Conservation (phyloP, 805 yeast genomes). For the Candida lessepsii region DNA sequence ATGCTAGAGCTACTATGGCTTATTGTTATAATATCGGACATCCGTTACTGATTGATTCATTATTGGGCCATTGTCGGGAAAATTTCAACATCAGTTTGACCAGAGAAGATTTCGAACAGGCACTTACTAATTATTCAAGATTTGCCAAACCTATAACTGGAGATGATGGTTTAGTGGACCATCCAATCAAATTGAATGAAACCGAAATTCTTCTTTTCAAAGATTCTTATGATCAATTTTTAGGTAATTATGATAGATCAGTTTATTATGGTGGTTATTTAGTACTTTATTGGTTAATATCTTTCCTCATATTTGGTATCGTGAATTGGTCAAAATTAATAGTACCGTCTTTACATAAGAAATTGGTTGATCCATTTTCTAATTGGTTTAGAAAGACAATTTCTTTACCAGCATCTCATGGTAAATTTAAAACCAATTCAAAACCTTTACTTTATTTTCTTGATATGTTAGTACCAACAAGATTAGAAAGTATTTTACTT, state of each 20-base stretch:
- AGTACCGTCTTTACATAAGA: slow-evolving; percentile 21
- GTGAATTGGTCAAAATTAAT: slow-evolving; percentile 34
- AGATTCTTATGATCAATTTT: slow-evolving; percentile 33
- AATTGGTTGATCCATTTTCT: slow-evolving; percentile 26
- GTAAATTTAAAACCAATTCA: slow-evolving; percentile 28
- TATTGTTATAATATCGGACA: slow-evolving; percentile 31
- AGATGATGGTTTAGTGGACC: slow-evolving; percentile 16
- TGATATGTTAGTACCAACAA: slow-evolving; percentile 39
- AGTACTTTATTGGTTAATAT: slow-evolving; percentile 31
- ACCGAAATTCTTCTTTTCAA: slow-evolving; percentile 19
- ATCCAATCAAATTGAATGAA: slow-evolving; percentile 29
- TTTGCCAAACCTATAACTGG: slow-evolving; percentile 16
- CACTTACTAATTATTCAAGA: slow-evolving; percentile 18
- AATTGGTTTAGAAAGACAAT: slow-evolving; percentile 34
- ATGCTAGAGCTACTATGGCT: slow-evolving; percentile 38
- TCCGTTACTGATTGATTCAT: slow-evolving; percentile 22
- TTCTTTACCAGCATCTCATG: slow-evolving; percentile 40
- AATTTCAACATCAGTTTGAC: slow-evolving; percentile 23
- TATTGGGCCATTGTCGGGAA: slow-evolving; percentile 25
- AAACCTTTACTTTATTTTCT: slow-evolving; percentile 20
- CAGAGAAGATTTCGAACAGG: slow-evolving; percentile 20
- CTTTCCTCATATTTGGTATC: slow-evolving; percentile 24
- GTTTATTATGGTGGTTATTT: slow-evolving; percentile 41
- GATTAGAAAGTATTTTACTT: slow-evolving; percentile 36
- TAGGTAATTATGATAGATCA: slow-evolving; percentile 44